Conservation (phyloP, 345 rosid genomes). For the Heritiera fomes region DNA sequence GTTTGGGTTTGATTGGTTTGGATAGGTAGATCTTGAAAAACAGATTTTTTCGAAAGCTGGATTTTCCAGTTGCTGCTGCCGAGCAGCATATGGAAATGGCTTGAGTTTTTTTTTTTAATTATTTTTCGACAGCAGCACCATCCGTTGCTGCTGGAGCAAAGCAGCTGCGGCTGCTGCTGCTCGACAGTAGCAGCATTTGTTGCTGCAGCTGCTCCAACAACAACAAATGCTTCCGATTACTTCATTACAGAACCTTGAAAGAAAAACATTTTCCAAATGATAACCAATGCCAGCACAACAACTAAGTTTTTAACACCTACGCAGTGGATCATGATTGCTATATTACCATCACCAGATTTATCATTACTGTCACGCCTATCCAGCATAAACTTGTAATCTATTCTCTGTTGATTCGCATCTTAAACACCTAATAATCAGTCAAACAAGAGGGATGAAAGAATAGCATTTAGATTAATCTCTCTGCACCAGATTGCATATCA, state of each 20-base stretch:
- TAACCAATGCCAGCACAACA: constrained; percentile 8
- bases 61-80: no score
- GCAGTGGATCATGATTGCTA: constrained; percentile 6
- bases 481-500: neutral
- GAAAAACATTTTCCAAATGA: neutral
- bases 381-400: constrained; percentile 32
- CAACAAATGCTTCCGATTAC: neutral
- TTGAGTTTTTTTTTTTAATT: no score
- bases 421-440: constrained; percentile 39
- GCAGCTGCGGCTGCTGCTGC: no score
- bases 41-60: no score
- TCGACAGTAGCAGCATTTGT: no score
- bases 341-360: constrained; percentile 36
- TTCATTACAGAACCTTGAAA: constrained; percentile 6
- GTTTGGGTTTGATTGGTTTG: no score
- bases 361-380: constrained; percentile 40
- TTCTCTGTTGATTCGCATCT: constrained; percentile 40
- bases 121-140: no score
- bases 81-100: no score
- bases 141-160: no score
- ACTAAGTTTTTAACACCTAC: neutral
- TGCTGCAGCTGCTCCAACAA: constrained; percentile 38
- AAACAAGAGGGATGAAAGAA: constrained; percentile 7
- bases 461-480: neutral
- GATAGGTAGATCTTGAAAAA: no score